phyloP scores from a whole-genome alignment of 2,329 filamentous ascomycete species.

The Colletotrichum caudatum region DNA sequence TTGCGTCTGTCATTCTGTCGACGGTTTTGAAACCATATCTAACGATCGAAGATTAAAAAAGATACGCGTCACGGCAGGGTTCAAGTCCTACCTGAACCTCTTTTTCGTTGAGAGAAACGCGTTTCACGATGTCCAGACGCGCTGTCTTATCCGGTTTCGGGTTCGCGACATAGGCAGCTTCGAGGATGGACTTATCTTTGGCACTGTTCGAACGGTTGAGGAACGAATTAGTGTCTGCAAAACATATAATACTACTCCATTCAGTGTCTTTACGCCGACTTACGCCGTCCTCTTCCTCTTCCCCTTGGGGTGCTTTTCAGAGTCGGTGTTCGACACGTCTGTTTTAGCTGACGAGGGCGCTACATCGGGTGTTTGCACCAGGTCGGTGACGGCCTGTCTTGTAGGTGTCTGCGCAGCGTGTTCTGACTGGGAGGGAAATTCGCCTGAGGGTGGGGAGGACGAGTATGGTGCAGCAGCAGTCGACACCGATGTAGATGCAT shows the following conservation, averaged over 20 bases:
- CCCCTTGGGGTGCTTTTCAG: slow-evolving; percentile 66
- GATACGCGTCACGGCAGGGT: slow-evolving; percentile 3
- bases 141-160: slow-evolving; percentile 92
- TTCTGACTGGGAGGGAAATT: slow-evolving; percentile 17
- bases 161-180: slow-evolving; percentile 85
- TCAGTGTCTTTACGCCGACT: slow-evolving; percentile 46
- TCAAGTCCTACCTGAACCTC: slow-evolving; percentile 82
- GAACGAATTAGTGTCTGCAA: slow-evolving; percentile 11
- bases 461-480: slow-evolving; percentile 13
- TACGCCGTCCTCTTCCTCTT: slow-evolving; percentile 75
- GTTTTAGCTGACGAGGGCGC: slow-evolving; percentile 14
- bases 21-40: slow-evolving; percentile 99
- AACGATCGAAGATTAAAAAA: slow-evolving; percentile 16
- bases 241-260: neutral
- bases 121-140: slow-evolving; percentile 84
- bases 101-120: slow-evolving; percentile 91
- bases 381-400: slow-evolving; percentile 1
- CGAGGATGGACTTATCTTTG: slow-evolving; percentile 89
- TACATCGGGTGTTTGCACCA: neutral
- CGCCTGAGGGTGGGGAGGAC: slow-evolving; percentile 25
- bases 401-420: slow-evolving; percentile 10
- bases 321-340: slow-evolving; percentile 41
- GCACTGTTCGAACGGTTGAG: slow-evolving; percentile 64
- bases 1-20: slow-evolving; percentile 93
- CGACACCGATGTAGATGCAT: slow-evolving; percentile 20